These are phyloP conservation scores for Dendrothele bispora DNA, from an alignment of 768 basidiomycete genomes.

Conservation along the genomic window DNA sequence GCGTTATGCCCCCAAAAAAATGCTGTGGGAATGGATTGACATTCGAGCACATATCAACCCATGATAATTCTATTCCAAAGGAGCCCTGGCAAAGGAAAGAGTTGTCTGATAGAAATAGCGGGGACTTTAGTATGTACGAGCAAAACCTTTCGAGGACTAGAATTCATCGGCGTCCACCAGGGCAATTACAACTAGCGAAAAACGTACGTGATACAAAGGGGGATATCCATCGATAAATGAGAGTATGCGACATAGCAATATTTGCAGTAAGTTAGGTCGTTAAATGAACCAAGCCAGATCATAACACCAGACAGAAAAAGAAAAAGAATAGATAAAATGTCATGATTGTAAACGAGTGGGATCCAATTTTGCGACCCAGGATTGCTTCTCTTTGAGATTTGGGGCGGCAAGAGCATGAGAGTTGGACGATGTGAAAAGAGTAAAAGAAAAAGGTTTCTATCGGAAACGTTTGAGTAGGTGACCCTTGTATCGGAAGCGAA, in stretches of 20 bases:
- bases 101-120: too few species aligned
- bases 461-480: background rate
- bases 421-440: conserved; percentile 89
- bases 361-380: conserved; percentile 85
- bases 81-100: too few species aligned
- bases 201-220: too few species aligned
- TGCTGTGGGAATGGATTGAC: too few species aligned
- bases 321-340: conserved; percentile 10
- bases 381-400: conserved; percentile 76
- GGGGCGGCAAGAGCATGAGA: conserved; percentile 87
- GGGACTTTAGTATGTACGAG: too few species aligned
- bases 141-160: too few species aligned
- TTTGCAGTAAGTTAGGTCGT: background rate
- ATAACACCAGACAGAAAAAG: background rate
- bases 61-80: too few species aligned
- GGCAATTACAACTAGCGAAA: too few species aligned
- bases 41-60: too few species aligned
- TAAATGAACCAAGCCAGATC: background rate
- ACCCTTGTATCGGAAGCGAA: background rate
- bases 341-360: conserved; percentile 65
- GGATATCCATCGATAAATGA: background rate
- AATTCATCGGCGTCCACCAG: too few species aligned
- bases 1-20: too few species aligned
- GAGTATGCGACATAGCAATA: background rate
- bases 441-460: conserved; percentile 85